phyloP scores from a whole-genome alignment of 2,329 filamentous ascomycete genomes.

The Colletotrichum eleusines region DNA sequence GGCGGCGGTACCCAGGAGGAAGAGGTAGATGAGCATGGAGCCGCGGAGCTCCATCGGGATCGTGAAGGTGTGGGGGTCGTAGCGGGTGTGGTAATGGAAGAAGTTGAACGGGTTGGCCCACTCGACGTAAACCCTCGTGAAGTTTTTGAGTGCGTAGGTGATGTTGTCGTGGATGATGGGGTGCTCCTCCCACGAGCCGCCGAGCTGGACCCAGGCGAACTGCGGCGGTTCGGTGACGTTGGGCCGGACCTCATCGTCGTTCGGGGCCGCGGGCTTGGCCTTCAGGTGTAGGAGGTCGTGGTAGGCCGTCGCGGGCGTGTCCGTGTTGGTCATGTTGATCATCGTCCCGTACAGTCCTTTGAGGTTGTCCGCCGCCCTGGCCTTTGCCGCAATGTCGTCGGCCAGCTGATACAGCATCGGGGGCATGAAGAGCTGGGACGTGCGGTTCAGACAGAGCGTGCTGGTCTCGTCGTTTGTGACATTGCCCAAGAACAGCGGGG shows the following conservation, averaged over 20 bases:
- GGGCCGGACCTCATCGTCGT: slow-evolving; percentile 47
- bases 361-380: slow-evolving; percentile 9
- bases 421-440: slow-evolving; percentile 47
- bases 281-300: neutral
- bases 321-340: slow-evolving; percentile 11
- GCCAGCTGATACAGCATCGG: slow-evolving; percentile 48
- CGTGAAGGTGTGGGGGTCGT: slow-evolving; percentile 57
- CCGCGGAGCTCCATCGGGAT: slow-evolving; percentile 58
- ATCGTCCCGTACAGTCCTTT: slow-evolving; percentile 2
- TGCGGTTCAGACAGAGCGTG: slow-evolving; percentile 52
- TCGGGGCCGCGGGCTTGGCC: slow-evolving; percentile 22
- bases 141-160: slow-evolving; percentile 54
- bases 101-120: slow-evolving; percentile 58
- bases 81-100: slow-evolving; percentile 54
- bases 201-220: slow-evolving; percentile 53
- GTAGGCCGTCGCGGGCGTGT: slow-evolving; percentile 13
- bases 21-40: slow-evolving; percentile 56
- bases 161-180: slow-evolving; percentile 55
- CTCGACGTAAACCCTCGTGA: slow-evolving; percentile 52
- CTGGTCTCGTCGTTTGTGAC: slow-evolving; percentile 47
- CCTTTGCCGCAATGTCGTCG: slow-evolving; percentile 40
- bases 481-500: slow-evolving; percentile 48
- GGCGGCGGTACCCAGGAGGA: slow-evolving; percentile 54
- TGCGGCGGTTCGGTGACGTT: slow-evolving; percentile 52
- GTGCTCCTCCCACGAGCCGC: slow-evolving; percentile 57